Evolutionary conservation across 2,329 filamentous ascomycete genomes (phyloP), one percentile per base, ranked within the genome.

Genomic region (Pyrenochaeta sp.): DNA sequence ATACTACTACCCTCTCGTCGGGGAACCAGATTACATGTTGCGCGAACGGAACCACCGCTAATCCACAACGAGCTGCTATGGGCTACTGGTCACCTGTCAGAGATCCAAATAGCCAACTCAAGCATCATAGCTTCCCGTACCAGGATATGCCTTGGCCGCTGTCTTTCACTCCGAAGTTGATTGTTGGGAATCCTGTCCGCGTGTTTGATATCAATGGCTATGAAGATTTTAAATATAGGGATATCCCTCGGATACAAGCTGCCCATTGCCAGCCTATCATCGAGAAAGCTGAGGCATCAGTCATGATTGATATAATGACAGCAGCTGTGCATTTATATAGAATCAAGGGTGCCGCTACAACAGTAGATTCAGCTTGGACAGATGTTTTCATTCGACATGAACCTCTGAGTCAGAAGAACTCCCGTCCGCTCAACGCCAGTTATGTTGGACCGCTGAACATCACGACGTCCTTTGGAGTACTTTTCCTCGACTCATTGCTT

Each of bases 31-130:
- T 23, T 7, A 23, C 5, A 4, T 60, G 63, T 36, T 60, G 60
- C 42, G 18, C 37, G 6, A 61, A 61, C 20, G 56, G 54, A 6
- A 58, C 56, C 4, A 43, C 14, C 7, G 23, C n/a, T 10, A 17
- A 54, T 18, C 39, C 49, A 1, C 14, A 58, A 12, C 36, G 15
- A 31, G 45, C 54, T 23, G 46, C 45, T 6, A 45, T 59, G 9
- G 63, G 58, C 3, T 56, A 59, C 37, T 63, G 63, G 60, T 63
- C 60, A 5, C 52, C 56, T 33, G 43, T 42, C 7, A 23, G 44
- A 4, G 36, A 21, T 5, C 10, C 5, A 41, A 21, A 20, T 4
- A 5, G 32, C 30, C 20, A 41, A 21, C 39, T 10, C n/a, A 45
- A 14, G 31, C 23, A 31, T 29, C 10, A 21, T 11, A 11, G 23